A percentile compares a stretch with the other conserved stretches of the same genome.
Conservation (phyloP, 1,139 yeast species). For the Candida anutae region DNA sequence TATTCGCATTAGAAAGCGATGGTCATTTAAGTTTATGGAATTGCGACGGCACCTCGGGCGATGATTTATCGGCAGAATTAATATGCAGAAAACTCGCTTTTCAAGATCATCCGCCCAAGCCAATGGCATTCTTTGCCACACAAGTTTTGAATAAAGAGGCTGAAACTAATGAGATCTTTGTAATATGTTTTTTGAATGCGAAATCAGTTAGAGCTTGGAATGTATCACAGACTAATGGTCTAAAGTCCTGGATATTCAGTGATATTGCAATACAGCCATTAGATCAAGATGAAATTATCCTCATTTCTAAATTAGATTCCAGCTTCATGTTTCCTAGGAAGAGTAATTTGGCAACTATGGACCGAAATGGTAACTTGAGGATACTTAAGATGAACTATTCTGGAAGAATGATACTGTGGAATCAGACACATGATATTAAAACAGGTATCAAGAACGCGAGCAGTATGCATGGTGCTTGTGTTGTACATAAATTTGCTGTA, state of each 20-base stretch:
- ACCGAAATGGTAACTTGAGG: conserved; percentile 46
- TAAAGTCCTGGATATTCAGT: conserved; percentile 1
- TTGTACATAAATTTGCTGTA: conserved; percentile 61
- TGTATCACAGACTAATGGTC: conserved; percentile 11
- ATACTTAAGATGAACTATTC: conserved; percentile 21
- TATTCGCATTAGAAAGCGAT: conserved; percentile 48
- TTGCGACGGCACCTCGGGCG: conserved; percentile 30
- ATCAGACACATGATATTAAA: conserved; percentile 34
- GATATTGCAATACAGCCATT: conserved; percentile 4
- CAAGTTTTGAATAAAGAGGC: not conserved
- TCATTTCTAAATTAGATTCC: conserved; percentile 58
- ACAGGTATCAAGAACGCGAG: conserved; percentile 51
- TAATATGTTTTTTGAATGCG: conserved; percentile 22
- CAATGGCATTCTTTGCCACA: conserved; percentile 1
- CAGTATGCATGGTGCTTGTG: conserved; percentile 62
- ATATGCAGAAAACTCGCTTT: conserved; percentile 9
- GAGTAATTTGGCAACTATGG: conserved; percentile 26
- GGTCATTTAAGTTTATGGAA: conserved; percentile 59
- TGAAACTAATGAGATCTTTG: conserved; percentile 11
- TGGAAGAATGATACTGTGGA: conserved; percentile 32
- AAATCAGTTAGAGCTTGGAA: conserved; percentile 24
- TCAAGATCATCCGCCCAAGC: not conserved
- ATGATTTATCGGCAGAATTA: conserved; percentile 23
- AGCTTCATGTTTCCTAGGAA: no score
- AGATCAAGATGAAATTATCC: conserved; percentile 23